These are phyloP conservation scores for Insectozyma bohioensis DNA, from an alignment of 1,139 yeast genomes.

Conservation along the genomic window DNA sequence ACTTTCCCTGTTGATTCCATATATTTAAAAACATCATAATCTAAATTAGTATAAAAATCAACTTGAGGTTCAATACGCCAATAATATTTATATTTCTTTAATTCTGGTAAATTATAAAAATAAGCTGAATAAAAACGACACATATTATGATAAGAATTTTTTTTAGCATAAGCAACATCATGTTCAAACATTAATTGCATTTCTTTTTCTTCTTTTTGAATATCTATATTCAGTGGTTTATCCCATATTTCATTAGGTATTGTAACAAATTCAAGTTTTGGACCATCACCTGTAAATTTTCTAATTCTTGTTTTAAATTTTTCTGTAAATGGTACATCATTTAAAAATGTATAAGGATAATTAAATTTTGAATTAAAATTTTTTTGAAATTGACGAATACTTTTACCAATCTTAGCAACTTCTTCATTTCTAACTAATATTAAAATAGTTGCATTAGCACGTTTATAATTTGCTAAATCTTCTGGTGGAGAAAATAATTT, in stretches of 20 bases:
- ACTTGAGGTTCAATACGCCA: constrained; percentile 86
- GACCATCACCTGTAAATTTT: constrained; percentile 43
- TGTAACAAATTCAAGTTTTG: constrained; percentile 56
- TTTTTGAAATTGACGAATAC: constrained; percentile 60
- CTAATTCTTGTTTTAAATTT: constrained; percentile 48
- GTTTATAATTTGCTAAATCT: constrained; percentile 25
- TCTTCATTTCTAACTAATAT: constrained; percentile 73
- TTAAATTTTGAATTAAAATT: constrained; percentile 67
- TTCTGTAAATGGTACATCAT: constrained; percentile 65
- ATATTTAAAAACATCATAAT: constrained; percentile 76
- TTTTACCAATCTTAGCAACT: constrained; percentile 40
- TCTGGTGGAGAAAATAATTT: constrained; percentile 38
- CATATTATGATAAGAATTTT: constrained; percentile 74
- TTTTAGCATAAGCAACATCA: constrained; percentile 62
- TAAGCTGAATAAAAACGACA: constrained; percentile 59
- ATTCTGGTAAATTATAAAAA: constrained; percentile 62
- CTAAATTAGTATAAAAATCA: constrained; percentile 60
- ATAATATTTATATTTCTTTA: constrained; percentile 53
- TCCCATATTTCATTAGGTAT: constrained; percentile 63
- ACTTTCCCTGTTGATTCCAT: constrained; percentile 62
- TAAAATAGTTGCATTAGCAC: constrained; percentile 71
- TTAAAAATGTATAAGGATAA: constrained; percentile 80
- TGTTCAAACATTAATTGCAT: constrained; percentile 41
- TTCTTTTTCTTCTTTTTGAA: constrained; percentile 35
- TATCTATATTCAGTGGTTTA: constrained; percentile 59